Evolutionary conservation across 371 early-diverging fungal genomes (phyloP), one percentile per base, ranked within the genome.

Genomic region (Capillidium rhysosporum): DNA sequence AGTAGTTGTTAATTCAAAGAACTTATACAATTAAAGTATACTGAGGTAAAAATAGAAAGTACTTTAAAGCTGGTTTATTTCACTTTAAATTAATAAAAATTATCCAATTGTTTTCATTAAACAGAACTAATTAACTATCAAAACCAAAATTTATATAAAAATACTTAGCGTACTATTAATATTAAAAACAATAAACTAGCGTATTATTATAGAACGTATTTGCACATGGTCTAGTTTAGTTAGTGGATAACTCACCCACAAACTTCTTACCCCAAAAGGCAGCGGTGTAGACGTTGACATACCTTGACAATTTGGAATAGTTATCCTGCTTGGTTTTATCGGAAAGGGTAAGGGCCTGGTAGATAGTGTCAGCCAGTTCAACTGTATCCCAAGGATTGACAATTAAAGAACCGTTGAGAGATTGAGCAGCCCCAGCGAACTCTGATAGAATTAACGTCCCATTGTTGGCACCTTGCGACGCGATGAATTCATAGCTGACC

Each of bases 331-430:
- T 78, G 45, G 76, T 69, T 28, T 85, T 82, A 3, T 80, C 75
- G 0, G 85, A 65, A 93, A 99, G 92, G 0, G 83, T 84, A 26
- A 99, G 81, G 9, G 98, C 98, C 47, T 84, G 81, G 59, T 86
- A 68, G 49, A 95, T 79, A 3, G 92, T 89, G 26, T 85, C 72
- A 1, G 98, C 82, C 25, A 99, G 71, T 59, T 94, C 96, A 52
- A 89, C 92, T 0, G 86, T 94, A 66, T 95, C 90, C 98, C 98
- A 99, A 7, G 99, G 95, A 69, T 99, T 99, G 53, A 98, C 89
- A 62, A 92, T 86, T 24, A 99, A 73, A 12, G 94, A 80, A 0
- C 87, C 99, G 61, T 93, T 91, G 49, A 99, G 69, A 18, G 94
- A 93, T 60, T 94, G 94, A 14, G 98, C 91, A 20, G 99, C 97